These are phyloP conservation scores for Rutstroemia sp. DNA, from an alignment of 2,329 filamentous ascomycete species.

Conservation along the genomic window DNA sequence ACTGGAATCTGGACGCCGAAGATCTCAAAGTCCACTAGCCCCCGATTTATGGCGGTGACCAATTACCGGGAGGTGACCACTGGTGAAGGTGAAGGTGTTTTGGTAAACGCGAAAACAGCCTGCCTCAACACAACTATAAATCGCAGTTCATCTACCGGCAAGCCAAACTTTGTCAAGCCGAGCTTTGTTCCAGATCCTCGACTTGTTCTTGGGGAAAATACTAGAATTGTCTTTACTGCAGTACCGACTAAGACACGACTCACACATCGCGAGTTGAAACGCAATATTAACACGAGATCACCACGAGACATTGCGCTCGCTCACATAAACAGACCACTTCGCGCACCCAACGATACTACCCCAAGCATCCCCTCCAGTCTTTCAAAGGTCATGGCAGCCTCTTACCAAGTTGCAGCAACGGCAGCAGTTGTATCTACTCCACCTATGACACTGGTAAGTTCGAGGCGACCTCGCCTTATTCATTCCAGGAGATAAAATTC, in stretches of 20 bases:
- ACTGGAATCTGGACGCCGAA: not conserved
- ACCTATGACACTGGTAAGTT: not conserved
- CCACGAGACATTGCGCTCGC: not conserved
- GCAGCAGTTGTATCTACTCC: not conserved
- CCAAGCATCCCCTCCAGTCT: not conserved
- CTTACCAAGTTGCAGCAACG: not conserved
- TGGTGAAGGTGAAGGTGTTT: not conserved
- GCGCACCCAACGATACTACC: not conserved
- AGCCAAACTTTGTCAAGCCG: not conserved
- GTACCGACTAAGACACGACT: not conserved
- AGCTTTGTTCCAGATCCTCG: not conserved
- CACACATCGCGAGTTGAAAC: not conserved
- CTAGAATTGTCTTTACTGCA: not conserved
- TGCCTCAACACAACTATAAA: not conserved
- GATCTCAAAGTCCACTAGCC: not conserved
- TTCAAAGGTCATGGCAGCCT: constrained; percentile 1
- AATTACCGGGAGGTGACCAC: not conserved
- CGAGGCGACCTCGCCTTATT: not conserved
- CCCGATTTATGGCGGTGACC: not conserved
- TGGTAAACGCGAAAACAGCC: not conserved
- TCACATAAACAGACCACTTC: not conserved
- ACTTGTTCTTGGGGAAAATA: not conserved
- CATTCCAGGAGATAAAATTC: not conserved
- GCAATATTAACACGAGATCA: not conserved
- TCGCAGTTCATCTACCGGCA: not conserved